Evolutionary conservation across 2,329 filamentous ascomycete species (phyloP).

Genomic region (Hypomyces perniciosus): DNA sequence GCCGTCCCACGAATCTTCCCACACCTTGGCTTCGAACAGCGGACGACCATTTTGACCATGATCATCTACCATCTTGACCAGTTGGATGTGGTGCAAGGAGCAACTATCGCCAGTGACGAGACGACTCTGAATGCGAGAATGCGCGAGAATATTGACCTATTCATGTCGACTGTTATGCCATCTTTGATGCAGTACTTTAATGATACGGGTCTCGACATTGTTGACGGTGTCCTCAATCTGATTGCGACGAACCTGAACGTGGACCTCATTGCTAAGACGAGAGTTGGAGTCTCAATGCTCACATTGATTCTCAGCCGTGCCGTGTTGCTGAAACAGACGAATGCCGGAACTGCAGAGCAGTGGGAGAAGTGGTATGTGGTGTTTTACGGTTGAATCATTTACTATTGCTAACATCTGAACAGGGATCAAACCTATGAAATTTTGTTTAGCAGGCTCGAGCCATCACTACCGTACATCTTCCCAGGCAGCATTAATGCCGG

Average conservation of each 20-base stretch:
- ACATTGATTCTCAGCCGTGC: constrained; percentile 93
- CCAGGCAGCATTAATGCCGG: constrained; percentile 83
- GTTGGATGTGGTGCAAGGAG: constrained; percentile 81
- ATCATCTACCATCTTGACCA: constrained; percentile 90
- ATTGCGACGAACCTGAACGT: constrained; percentile 80
- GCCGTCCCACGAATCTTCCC: constrained; percentile 91
- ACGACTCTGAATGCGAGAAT: constrained; percentile 65
- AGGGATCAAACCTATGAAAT: constrained; percentile 74
- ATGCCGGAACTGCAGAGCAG: constrained; percentile 61
- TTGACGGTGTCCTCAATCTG: constrained; percentile 81
- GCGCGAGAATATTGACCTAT: constrained; percentile 89
- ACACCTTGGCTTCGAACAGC: constrained; percentile 85
- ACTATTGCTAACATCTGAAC: constrained; percentile 24
- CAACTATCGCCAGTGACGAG: constrained; percentile 68
- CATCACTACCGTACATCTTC: constrained; percentile 78
- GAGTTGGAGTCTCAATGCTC: constrained; percentile 81
- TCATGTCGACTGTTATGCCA: constrained; percentile 81
- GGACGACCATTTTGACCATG: constrained; percentile 92
- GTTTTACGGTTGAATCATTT: too few species aligned
- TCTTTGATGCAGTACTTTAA: constrained; percentile 85
- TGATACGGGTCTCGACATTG: constrained; percentile 84
- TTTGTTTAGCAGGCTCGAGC: constrained; percentile 83
- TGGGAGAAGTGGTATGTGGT: constrained; percentile 72
- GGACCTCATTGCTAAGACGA: constrained; percentile 75
- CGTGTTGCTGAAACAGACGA: constrained; percentile 83